These are phyloP conservation scores for Hericium erinaceus DNA, from an alignment of 768 basidiomycete genomes.

Conservation along the genomic window DNA sequence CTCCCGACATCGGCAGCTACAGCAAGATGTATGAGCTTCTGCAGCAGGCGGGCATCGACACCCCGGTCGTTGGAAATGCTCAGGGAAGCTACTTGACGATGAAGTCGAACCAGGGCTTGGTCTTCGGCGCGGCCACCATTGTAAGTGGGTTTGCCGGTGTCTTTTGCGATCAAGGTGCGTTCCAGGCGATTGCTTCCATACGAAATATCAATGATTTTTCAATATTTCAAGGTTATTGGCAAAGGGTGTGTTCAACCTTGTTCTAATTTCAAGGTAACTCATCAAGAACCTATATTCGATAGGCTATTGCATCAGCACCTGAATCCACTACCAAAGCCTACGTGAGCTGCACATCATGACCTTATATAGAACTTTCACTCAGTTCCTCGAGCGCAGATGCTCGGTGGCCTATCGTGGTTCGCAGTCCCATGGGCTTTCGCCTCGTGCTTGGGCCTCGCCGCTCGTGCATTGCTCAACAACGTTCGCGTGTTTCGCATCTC, in stretches of 20 bases:
- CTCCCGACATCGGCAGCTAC: constrained; percentile 28
- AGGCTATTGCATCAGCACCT: constrained; percentile 45
- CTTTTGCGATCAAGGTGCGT: constrained; percentile 40
- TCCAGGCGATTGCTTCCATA: neutral
- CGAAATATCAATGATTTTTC: neutral
- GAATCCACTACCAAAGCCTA: constrained; percentile 43
- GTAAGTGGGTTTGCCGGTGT: constrained; percentile 37
- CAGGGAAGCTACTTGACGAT: constrained; percentile 48
- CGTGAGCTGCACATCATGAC: constrained; percentile 18
- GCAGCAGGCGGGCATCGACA: constrained; percentile 31
- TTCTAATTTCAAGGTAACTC: neutral
- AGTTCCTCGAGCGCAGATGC: constrained; percentile 27
- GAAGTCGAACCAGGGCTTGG: constrained; percentile 37
- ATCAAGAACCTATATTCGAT: neutral
- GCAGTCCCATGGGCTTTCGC: constrained; percentile 45
- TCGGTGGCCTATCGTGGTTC: constrained; percentile 51
- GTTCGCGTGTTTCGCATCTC: constrained; percentile 8
- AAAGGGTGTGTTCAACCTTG: constrained; percentile 25
- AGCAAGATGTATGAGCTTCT: constrained; percentile 37
- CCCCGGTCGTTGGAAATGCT: constrained; percentile 39
- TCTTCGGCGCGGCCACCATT: constrained; percentile 31
- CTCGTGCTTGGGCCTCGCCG: constrained; percentile 37
- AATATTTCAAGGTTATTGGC: constrained; percentile 38
- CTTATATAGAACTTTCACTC: neutral
- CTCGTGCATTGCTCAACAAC: constrained; percentile 26